Percentiles rank a stretch among this genome's conserved stretches.
These are phyloP conservation scores for Eucalyptus globulus DNA, from an alignment of 345 rosid species.

Conservation along the genomic window DNA sequence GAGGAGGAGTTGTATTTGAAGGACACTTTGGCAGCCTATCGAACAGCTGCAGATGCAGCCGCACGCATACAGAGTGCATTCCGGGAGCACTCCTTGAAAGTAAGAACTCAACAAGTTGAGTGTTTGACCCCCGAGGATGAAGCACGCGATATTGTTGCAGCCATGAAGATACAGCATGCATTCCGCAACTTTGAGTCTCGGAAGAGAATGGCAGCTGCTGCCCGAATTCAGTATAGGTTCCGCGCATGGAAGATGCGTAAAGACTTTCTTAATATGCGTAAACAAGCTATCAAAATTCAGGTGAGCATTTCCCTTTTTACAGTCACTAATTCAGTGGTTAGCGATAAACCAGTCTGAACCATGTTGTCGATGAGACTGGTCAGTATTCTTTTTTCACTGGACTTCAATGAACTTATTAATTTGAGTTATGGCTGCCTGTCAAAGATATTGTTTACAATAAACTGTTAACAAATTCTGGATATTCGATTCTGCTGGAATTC, in stretches of 20 bases:
- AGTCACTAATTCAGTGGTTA: not conserved
- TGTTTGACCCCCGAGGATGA: conserved; percentile 47
- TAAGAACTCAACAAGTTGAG: conserved; percentile 32
- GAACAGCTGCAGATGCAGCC: conserved; percentile 90
- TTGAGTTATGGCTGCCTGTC: not conserved
- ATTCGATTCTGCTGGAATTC: not conserved
- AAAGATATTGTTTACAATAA: not conserved
- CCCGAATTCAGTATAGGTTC: conserved; percentile 70
- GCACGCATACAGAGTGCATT: conserved; percentile 81
- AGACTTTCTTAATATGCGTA: conserved; percentile 68
- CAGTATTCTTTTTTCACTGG: not conserved
- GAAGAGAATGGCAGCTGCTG: conserved; percentile 82
- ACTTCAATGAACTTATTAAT: not conserved
- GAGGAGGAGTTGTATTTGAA: conserved; percentile 62
- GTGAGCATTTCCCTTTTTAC: conserved; percentile 11
- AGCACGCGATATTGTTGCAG: conserved; percentile 67
- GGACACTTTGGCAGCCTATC: conserved; percentile 73
- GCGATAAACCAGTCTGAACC: not conserved
- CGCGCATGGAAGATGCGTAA: conserved; percentile 77
- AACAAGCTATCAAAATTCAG: conserved; percentile 71
- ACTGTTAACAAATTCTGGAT: not conserved
- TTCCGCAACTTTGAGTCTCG: conserved; percentile 56
- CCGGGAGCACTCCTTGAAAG: conserved; percentile 67
- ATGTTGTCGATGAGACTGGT: not conserved
- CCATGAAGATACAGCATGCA: conserved; percentile 92